Conservation (phyloP, 345 rosid genomes). For the Gossypium raimondii region DNA sequence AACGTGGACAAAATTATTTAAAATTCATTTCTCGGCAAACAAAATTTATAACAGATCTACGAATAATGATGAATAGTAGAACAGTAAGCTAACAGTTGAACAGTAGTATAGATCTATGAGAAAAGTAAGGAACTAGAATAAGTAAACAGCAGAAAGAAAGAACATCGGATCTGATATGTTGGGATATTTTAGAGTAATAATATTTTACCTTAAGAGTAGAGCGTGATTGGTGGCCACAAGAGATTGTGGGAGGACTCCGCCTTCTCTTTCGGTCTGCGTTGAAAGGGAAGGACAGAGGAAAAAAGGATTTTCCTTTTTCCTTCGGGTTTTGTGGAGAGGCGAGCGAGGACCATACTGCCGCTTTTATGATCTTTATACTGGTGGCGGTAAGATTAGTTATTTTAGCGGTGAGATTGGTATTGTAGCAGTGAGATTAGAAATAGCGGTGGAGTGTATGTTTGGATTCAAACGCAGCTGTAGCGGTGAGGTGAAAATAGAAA, state of each 20-base stretch:
- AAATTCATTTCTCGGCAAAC: background rate
- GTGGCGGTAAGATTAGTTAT: too few species aligned
- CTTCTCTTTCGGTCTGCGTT: conserved; percentile 32
- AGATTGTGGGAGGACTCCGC: conserved; percentile 29
- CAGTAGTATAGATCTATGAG: conserved; percentile 13
- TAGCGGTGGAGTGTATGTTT: too few species aligned
- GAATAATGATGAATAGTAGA: background rate
- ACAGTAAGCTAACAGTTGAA: background rate
- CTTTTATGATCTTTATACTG: conserved; percentile 24
- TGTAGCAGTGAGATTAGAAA: too few species aligned
- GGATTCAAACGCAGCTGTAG: too few species aligned
- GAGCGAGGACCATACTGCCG: conserved; percentile 6
- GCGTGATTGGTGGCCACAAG: conserved; percentile 20
- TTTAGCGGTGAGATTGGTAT: too few species aligned
- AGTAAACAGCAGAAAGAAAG: background rate
- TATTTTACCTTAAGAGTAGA: background rate
- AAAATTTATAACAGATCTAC: background rate
- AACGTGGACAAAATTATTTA: background rate
- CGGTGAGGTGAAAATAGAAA: too few species aligned
- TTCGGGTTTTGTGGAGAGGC: conserved; percentile 23
- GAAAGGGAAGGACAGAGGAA: conserved; percentile 22
- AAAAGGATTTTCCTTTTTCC: background rate
- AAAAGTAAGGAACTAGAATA: background rate
- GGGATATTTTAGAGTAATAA: background rate
- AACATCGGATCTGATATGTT: conserved; percentile 22